Evolutionary conservation across 176 grass and related monocot species (phyloP).

Genomic region (Aegilops bicornis): DNA sequence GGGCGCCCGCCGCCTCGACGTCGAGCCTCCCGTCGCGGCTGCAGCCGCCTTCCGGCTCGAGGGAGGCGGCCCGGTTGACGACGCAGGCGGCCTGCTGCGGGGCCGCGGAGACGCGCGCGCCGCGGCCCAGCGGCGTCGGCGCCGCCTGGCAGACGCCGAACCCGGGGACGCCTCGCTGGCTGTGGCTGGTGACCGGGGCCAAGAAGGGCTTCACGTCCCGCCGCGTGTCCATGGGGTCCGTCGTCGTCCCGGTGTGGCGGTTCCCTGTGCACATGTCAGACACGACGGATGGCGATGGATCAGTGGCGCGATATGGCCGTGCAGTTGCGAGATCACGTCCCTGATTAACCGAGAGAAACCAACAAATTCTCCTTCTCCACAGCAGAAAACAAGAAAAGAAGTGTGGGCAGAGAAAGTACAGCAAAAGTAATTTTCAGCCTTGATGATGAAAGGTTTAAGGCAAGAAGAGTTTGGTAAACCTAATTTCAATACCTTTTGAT

Average conservation of each 20-base stretch:
- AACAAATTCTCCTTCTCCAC: background rate
- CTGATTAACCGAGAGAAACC: background rate
- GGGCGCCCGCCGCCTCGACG: background rate
- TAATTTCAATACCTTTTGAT: background rate
- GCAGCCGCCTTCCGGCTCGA: background rate
- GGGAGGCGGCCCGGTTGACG: slow-evolving; percentile 25
- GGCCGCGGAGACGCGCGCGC: background rate
- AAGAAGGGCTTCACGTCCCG: slow-evolving; percentile 43
- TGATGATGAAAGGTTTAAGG: background rate
- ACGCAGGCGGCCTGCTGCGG: background rate
- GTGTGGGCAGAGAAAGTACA: background rate
- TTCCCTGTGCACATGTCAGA: slow-evolving; percentile 29
- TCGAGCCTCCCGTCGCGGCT: background rate
- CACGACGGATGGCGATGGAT: background rate
- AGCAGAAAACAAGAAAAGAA: background rate
- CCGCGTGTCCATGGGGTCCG: slow-evolving; percentile 14
- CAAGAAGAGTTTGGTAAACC: background rate
- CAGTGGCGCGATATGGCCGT: background rate
- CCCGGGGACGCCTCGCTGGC: background rate
- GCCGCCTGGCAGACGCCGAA: background rate
- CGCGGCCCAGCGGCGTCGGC: background rate
- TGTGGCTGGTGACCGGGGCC: slow-evolving; percentile 26
- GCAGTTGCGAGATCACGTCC: background rate
- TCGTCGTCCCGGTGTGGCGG: background rate
- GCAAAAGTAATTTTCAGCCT: background rate